phyloP scores from a whole-genome alignment of 257 asterid genomes.

The Verbascum thapsus region DNA sequence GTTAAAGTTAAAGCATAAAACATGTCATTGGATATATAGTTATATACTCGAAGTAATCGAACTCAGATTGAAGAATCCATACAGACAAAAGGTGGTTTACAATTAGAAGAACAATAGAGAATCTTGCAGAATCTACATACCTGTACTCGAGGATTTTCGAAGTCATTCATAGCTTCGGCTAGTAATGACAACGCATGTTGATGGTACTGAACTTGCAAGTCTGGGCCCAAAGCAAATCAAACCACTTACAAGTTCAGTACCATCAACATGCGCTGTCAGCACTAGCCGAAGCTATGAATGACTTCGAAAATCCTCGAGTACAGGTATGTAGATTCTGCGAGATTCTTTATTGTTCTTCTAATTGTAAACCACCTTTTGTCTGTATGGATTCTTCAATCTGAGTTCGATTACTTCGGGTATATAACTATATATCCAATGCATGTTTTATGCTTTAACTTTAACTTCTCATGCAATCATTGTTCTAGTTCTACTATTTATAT shows the following conservation, averaged over 20 bases:
- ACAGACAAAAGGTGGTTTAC: not conserved
- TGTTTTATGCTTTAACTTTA: not conserved
- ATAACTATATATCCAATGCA: not conserved
- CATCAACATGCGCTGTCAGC: slow-evolving; percentile 84
- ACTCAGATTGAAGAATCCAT: not conserved
- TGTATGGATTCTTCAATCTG: not conserved
- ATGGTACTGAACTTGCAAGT: slow-evolving; percentile 87
- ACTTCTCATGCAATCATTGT: not conserved
- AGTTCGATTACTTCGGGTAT: not conserved
- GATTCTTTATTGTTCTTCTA: not conserved
- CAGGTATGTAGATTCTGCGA: slow-evolving; percentile 56
- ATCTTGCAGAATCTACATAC: slow-evolving; percentile 38
- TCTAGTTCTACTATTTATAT: slow-evolving; percentile 6
- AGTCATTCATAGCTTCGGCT: slow-evolving; percentile 86
- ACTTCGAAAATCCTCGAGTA: slow-evolving; percentile 90
- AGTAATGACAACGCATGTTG: slow-evolving; percentile 76
- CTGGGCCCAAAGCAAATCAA: slow-evolving; percentile 98
- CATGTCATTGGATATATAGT: not conserved
- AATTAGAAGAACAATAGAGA: not conserved
- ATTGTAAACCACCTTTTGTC: not conserved
- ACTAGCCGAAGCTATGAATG: slow-evolving; percentile 86
- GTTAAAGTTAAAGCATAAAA: not conserved
- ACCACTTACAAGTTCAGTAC: slow-evolving; percentile 82
- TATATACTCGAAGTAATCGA: not conserved
- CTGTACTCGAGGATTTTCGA: slow-evolving; percentile 96